Base-by-base conservation (phyloP, 2,329 filamentous ascomycete genomes). In the Pyrenophora teres region DNA sequence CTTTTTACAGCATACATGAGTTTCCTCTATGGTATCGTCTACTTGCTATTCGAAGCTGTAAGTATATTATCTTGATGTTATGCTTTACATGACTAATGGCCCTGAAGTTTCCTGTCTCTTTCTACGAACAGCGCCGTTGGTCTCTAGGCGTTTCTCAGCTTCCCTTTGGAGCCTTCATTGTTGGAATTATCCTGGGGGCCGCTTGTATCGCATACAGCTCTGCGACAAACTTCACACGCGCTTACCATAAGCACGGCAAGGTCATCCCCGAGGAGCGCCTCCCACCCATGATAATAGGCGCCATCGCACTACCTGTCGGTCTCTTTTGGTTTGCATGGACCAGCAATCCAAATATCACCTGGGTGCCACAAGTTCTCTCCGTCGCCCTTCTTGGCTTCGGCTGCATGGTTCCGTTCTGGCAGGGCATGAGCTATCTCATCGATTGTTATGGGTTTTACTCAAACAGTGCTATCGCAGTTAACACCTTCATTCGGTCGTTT, bases 371-470 rank as follows among this genome's bases (percentile, higher is more conserved):
- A 1, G 76, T 81, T 32, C 77, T 86, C 21, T 83, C 83, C 0
- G 76, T 81, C 1, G 78, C 78, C 0, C 83, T 86, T 36, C 79
- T 85, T 38, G 90, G 90, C 4, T 87, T 92, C 41, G 89, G 89
- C 10, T 85, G 93, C 65, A 87, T 84, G 68, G 74, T 92, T 75
- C 87, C 87, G 21, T 92, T 94, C 69, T 93, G 93, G 80, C 83
- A 94, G 31, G 88, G 90, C 59, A 80, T 94, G 57, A 92, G 91
- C 77, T 93, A 92, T 70, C 81, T 93, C 8, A 87, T 93, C 53
- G 89, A 93, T 67, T 85, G 71, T 43, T 81, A 80, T 55, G 74
- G 76, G 7, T 70, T 69, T 38, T 76, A 74, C 27, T 72, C 77
- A 0, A 79, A 79, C 12, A 77, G 73, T 33, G 78, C 78, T 0